A percentile compares a stretch with the other conserved stretches of the same genome.
Evolutionary conservation across 768 basidiomycete species (phyloP).

Genomic region (Daedaleopsis nitida): DNA sequence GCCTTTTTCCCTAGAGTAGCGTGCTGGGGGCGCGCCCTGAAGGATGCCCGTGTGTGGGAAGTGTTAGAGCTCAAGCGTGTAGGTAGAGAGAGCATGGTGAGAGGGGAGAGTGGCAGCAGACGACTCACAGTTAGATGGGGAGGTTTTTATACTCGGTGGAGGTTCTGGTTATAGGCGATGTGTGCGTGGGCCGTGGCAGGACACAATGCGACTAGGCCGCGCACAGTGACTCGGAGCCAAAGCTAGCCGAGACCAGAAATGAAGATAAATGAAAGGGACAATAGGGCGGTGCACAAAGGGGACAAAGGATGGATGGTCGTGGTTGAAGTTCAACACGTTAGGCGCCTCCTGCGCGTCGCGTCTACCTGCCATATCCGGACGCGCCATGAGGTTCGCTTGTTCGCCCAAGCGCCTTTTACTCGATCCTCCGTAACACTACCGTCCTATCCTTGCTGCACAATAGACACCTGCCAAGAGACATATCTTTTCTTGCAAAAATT

Average conservation of each 20-base stretch:
- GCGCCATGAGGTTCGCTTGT: background rate
- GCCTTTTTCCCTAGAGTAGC: no score
- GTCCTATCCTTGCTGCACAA: no score
- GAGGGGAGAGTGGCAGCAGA: background rate
- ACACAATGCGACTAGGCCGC: background rate
- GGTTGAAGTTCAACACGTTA: background rate
- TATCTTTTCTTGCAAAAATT: no score
- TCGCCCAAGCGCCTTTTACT: no score
- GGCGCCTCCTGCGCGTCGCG: background rate
- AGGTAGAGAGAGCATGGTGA: background rate
- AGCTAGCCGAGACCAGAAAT: background rate
- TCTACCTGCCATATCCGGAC: background rate
- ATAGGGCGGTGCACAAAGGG: background rate
- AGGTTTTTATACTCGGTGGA: background rate
- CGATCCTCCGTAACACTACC: no score
- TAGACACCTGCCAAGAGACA: no score
- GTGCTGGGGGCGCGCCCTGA: no score
- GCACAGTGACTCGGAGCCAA: background rate
- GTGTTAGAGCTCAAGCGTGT: no score
- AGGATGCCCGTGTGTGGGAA: no score
- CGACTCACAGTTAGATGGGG: background rate
- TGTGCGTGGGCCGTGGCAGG: background rate
- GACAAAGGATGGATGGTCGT: background rate
- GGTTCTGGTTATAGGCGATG: background rate
- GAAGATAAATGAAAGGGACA: background rate